Base-by-base conservation (phyloP, 306 rosid genomes). In the Sicyos edulis region DNA sequence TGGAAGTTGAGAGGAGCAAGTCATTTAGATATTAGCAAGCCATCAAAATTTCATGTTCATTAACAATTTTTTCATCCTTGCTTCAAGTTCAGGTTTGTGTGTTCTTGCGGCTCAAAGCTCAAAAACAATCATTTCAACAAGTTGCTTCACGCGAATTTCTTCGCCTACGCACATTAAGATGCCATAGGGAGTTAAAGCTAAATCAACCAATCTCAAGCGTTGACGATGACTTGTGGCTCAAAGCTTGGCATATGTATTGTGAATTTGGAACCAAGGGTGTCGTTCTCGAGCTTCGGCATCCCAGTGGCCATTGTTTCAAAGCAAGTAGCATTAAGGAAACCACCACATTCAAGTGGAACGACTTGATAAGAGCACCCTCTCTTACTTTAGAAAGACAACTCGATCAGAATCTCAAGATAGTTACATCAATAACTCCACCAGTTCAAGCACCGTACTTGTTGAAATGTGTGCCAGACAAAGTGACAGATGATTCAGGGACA, bases 221-320 rank as follows among this genome's bases (percentile, higher is more conserved):
- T 78, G 59, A 79, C 17, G 32, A 68, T 71, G 84, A 84, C 73
- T 75, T 89, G 44, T 90, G 96, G 96, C 59, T 6, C 63, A 90
- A 90, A 81, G 89, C 92, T 62, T 92, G 98, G 96, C 92, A 84
- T 65, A 81, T 92, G 73, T 90, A 86, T 76, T 90, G 96, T 75
- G 96, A 90, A 79, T 92, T 90, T 77, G 98, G 98, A 56, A 85
- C 92, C n/a, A 90, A 82, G 82, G 98, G 98, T 69, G 71, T 92
- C 14, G 42, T 57, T 55, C 14, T 88, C 19, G 91, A 92, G 80
- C 74, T 75, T 83, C 81, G 83, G 12, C 77, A 70, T 19, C 82
- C 54, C 0, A 89, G 89, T 66, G 83, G 91, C 71, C 65, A 50
- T 64, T 92, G 93, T 81, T 82, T 87, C 51, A 88, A 83, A 77